These are phyloP conservation scores for Nicotiana undulata DNA, from an alignment of 257 asterid genomes.

Conservation along the genomic window DNA sequence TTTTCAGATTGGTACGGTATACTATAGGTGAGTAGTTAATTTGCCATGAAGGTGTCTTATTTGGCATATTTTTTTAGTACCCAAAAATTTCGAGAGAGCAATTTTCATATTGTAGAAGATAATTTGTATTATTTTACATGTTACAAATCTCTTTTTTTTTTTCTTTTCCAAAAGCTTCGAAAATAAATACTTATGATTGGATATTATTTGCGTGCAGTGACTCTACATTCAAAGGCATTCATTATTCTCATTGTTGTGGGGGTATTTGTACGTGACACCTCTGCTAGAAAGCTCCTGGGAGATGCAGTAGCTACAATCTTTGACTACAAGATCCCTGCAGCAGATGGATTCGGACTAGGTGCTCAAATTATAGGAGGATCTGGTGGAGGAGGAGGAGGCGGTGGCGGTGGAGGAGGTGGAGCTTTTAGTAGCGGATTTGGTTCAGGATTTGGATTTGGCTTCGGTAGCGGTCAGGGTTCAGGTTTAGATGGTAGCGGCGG, in stretches of 20 bases:
- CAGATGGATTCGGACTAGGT: background rate
- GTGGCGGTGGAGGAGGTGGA: background rate
- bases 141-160: background rate
- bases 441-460: slow-evolving; percentile 1
- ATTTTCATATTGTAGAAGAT: too few species aligned
- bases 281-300: background rate
- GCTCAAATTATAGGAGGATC: background rate
- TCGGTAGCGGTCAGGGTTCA: background rate
- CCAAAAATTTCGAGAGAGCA: background rate
- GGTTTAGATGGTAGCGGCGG: background rate
- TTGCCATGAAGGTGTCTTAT: background rate
- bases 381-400: background rate
- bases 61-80: background rate
- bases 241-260: background rate
- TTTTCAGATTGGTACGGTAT: too few species aligned
- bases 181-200: background rate
- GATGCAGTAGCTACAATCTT: slow-evolving; percentile 3
- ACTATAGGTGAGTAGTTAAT: too few species aligned
- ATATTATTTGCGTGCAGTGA: background rate
- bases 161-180: too few species aligned
- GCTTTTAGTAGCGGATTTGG: background rate
- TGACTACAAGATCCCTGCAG: background rate
- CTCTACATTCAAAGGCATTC: background rate
- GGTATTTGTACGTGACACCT: background rate
- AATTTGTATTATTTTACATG: background rate